Base-by-base conservation (phyloP, 169 alveolate species). In the Plasmodium reichenowi region DNA sequence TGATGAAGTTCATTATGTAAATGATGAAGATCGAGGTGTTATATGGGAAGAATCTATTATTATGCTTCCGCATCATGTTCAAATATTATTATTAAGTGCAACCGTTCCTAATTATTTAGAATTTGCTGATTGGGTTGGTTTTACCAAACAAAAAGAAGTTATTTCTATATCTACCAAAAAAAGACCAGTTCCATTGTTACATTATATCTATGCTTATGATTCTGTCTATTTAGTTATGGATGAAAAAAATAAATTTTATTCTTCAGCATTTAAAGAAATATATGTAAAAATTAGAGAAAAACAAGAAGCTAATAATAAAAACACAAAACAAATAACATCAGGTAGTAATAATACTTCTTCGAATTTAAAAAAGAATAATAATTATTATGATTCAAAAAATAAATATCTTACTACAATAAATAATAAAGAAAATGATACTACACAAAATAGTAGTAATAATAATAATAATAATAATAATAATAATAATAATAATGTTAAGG, bases 1-100 rank as follows among this genome's bases (percentile, higher is more conserved):
- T 92, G 99, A 99, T 93, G 99, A 99, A 88, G 99, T 98, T 0
- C 99, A 99, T 93, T 99, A 98, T 93, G 95, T 98, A 48, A 98
- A 97, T 90, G 99, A 99, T 93, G 91, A 94, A 24, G 99, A 96
- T 67, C 93, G 99, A 62, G 99, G 99, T 7, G 98, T 97, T 47
- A 99, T 98, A 10, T 99, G 99, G 99, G 99, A 99, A 92, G 99
- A 99, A 88, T 97, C 98, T 10, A 93, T 98, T 80, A 97, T 98
- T 52, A 94, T 98, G 96, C 95, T 99, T 15, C 99, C 98, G 13
- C 96, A 95, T 38, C 94, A 95, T 87, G 88, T 96, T n/a, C 98
- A 95, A 66, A 72, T 99, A 83, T 98, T 99, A 38, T 95, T 98
- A 97, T 95, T 99, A 32, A 96, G 99, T 85, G 99, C 99, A 10